Percentiles rank a stretch among this genome's conserved stretches.
These are phyloP conservation scores for Boletus barrowsii DNA, from an alignment of 768 basidiomycete genomes.

Conservation along the genomic window DNA sequence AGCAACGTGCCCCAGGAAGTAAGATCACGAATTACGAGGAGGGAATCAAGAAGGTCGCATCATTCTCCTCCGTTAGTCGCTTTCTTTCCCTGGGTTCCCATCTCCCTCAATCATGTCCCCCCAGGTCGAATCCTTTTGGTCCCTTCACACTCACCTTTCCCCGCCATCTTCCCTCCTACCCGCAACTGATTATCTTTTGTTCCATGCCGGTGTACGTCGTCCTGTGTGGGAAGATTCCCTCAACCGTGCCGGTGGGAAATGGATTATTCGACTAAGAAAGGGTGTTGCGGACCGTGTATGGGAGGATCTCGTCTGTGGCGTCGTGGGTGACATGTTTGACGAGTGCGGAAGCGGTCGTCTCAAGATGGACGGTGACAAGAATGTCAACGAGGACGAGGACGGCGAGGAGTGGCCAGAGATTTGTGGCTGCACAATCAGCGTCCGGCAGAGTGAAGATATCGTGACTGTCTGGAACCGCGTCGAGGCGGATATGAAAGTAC, in stretches of 20 bases:
- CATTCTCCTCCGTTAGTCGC: slow-evolving; percentile 75
- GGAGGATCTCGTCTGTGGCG: slow-evolving; percentile 84
- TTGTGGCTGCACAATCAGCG: slow-evolving; percentile 93
- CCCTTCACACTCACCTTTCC: slow-evolving; percentile 86
- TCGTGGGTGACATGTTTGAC: slow-evolving; percentile 90
- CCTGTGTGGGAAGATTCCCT: slow-evolving; percentile 97
- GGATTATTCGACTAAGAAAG: slow-evolving; percentile 91
- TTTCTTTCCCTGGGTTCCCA: neutral
- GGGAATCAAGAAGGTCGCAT: slow-evolving; percentile 88
- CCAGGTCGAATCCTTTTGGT: slow-evolving; percentile 94
- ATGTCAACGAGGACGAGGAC: slow-evolving; percentile 35
- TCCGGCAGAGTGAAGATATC: slow-evolving; percentile 91
- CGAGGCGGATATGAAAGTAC: slow-evolving; percentile 70
- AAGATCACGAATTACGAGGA: slow-evolving; percentile 92
- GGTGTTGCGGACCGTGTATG: slow-evolving; percentile 87
- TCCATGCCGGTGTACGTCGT: slow-evolving; percentile 78
- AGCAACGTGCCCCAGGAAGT: slow-evolving; percentile 85
- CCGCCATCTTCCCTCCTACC: slow-evolving; percentile 81
- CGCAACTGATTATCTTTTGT: slow-evolving; percentile 92
- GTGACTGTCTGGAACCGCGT: slow-evolving; percentile 89
- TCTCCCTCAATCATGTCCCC: slow-evolving; percentile 10
- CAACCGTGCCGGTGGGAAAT: slow-evolving; percentile 86
- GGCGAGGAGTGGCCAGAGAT: slow-evolving; percentile 71
- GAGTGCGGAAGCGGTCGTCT: slow-evolving; percentile 43
- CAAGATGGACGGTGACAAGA: slow-evolving; percentile 31